A percentile compares a stretch with the other conserved stretches of the same genome.
Evolutionary conservation across 768 basidiomycete species (phyloP).

Genomic region (Amanita rubescens): DNA sequence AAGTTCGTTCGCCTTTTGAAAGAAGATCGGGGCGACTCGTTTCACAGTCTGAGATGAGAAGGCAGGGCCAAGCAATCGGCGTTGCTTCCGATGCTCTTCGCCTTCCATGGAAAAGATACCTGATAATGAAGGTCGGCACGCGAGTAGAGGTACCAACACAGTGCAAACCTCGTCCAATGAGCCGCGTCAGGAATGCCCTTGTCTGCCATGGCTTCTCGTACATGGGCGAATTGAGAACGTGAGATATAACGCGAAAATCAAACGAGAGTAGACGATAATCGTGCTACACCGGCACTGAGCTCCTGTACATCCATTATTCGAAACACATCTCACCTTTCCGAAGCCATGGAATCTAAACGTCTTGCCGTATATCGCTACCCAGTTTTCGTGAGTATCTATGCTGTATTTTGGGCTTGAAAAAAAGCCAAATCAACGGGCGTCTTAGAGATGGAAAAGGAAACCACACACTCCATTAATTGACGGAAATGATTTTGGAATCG

Average conservation of each 20-base stretch:
- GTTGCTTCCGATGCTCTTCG: conserved; percentile 36
- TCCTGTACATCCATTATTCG: not conserved
- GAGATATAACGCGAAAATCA: conserved; percentile 39
- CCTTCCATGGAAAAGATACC: conserved; percentile 51
- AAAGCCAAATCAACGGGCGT: not conserved
- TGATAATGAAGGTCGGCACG: conserved; percentile 10
- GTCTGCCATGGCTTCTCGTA: conserved; percentile 58
- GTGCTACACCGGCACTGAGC: conserved; percentile 24
- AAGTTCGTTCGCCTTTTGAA: conserved; percentile 45
- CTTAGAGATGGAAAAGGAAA: not conserved
- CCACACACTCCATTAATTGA: conserved; percentile 38
- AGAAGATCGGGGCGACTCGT: conserved; percentile 38
- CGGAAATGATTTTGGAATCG: conserved; percentile 37
- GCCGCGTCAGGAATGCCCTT: conserved; percentile 34
- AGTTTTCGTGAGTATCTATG: conserved; percentile 32
- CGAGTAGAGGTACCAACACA: not conserved
- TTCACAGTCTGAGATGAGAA: conserved; percentile 40
- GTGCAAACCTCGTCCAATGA: conserved; percentile 40
- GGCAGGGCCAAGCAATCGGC: conserved; percentile 43
- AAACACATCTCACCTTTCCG: conserved; percentile 31
- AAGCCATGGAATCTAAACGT: conserved; percentile 51
- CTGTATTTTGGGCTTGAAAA: conserved; percentile 34
- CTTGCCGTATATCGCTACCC: conserved; percentile 38
- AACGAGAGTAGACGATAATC: conserved; percentile 49
- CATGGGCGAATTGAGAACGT: conserved; percentile 38